A percentile compares a stretch with the other conserved stretches of the same genome.
Evolutionary conservation across 495 filamentous ascomycete species (phyloP).

Genomic region (Annulohypoxylon stygium): DNA sequence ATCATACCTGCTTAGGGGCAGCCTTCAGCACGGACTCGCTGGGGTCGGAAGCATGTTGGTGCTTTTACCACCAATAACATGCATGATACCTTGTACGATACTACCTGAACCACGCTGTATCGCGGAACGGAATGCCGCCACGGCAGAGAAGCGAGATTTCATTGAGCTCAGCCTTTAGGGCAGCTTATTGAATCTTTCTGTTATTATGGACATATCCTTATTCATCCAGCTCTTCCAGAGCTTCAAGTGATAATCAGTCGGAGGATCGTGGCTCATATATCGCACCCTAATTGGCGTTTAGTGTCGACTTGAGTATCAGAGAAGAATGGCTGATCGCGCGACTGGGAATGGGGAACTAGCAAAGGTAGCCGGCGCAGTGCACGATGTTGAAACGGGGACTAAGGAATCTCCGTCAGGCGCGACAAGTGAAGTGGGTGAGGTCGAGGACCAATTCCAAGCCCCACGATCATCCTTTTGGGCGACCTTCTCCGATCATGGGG

Average conservation of each 20-base stretch:
- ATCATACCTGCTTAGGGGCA: constrained; percentile 2
- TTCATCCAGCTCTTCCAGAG: not conserved
- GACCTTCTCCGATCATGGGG: constrained; percentile 38
- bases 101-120: constrained; percentile 18
- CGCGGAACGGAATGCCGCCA: constrained; percentile 23
- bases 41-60: constrained; percentile 10
- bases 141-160: constrained; percentile 15
- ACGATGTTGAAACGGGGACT: constrained; percentile 35
- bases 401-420: constrained; percentile 21
- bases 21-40: constrained; percentile 12
- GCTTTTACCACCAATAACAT: constrained; percentile 14
- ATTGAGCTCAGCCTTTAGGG: constrained; percentile 2
- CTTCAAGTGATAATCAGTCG: not conserved
- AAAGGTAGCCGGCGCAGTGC: constrained; percentile 7
- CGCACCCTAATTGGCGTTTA: not conserved
- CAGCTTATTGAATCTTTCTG: constrained; percentile 8
- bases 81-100: constrained; percentile 11
- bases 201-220: not conserved
- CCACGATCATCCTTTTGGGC: constrained; percentile 43
- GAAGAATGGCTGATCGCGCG: constrained; percentile 26
- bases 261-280: not conserved
- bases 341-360: constrained; percentile 18
- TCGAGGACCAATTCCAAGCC: constrained; percentile 37
- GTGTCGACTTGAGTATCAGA: not conserved
- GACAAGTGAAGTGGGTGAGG: constrained; percentile 33